Base-by-base conservation (phyloP, 495 filamentous ascomycete genomes). In the Venustampulla echinocandica region DNA sequence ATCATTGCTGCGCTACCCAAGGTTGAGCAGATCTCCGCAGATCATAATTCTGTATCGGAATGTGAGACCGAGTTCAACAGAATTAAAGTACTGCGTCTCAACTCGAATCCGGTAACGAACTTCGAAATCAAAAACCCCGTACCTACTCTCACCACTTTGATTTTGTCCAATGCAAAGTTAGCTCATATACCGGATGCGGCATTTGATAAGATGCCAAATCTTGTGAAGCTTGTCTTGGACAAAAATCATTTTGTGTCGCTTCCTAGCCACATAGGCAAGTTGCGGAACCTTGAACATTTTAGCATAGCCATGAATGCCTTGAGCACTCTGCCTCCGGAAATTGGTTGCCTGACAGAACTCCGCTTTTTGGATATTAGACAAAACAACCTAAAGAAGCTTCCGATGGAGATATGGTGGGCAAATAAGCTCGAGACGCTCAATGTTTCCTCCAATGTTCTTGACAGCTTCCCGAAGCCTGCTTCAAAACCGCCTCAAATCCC, bases 241-340 rank as follows among this genome's bases (percentile, higher is more conserved):
- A 88, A 87, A 58, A 99, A 99, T 54, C 92, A 96, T 61, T 89
- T 97, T 52, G 85, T 89, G 3, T 89, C 87, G 1, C 69, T 97
- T 24, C 89, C 89, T 0, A 70, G 73, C 40, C 80, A 90, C 40
- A 84, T 97, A 49, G 88, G 90, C 21, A 87, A 83, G 52, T 69
- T 99, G 25, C 76, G 77, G 48, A 85, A 76, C 50, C 71, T 99
- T 21, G 89, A 97, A 50, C 79, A 92, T 66, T 81, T 99, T 57
- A 96, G 90, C 63, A 86, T 96, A 49, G 87, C 87, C 25, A 84
- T 87, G 57, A 99, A 99, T 54, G 79, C 84, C 0, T 75, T 99
- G 2, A 80, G 77, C 42, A 79, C 83, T 38, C 69, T 99, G 19
- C 92, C 92, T 24, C 61, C 81, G 0, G 87, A 92, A 50, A 82